Percentiles rank a stretch among this genome's conserved stretches.
phyloP scores from a whole-genome alignment of 148 eudicot species.

The Vaccinium darrowii region DNA sequence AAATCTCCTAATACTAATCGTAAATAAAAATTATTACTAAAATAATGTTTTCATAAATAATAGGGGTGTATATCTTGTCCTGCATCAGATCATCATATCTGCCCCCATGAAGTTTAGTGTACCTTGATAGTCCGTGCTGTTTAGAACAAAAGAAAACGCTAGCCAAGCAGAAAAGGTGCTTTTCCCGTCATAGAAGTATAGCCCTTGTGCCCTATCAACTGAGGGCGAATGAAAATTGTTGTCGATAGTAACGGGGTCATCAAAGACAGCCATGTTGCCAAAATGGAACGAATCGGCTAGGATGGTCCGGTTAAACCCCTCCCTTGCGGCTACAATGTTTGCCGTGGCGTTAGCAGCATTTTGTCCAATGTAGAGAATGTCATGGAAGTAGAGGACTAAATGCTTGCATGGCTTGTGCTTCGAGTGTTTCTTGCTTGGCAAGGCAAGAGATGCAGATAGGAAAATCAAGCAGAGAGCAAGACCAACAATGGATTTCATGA shows the following conservation, averaged over 20 bases:
- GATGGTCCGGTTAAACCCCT: too few species aligned
- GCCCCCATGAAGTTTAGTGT: conserved; percentile 12
- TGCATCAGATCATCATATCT: too few species aligned
- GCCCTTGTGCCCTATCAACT: conserved; percentile 16
- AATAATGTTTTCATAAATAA: too few species aligned
- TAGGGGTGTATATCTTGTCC: too few species aligned
- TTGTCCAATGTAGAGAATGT: not conserved
- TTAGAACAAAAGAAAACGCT: conserved; percentile 12
- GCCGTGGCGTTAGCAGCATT: not conserved
- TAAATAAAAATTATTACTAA: too few species aligned
- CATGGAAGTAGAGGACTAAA: not conserved
- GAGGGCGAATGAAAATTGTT: not conserved
- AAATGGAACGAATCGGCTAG: too few species aligned
- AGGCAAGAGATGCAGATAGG: not conserved
- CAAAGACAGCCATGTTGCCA: too few species aligned
- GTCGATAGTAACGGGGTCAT: too few species aligned
- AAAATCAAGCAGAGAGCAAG: not conserved
- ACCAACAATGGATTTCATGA: too few species aligned
- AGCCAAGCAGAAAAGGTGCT: conserved; percentile 14
- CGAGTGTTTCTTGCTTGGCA: not conserved
- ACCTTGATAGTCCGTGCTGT: conserved; percentile 11
- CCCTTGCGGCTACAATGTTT: not conserved
- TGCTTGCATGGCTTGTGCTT: not conserved
- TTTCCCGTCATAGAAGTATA: conserved; percentile 12
- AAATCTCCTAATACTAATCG: too few species aligned